phyloP scores from a whole-genome alignment of 257 asterid genomes.

The Ajuga chamaepitys region DNA sequence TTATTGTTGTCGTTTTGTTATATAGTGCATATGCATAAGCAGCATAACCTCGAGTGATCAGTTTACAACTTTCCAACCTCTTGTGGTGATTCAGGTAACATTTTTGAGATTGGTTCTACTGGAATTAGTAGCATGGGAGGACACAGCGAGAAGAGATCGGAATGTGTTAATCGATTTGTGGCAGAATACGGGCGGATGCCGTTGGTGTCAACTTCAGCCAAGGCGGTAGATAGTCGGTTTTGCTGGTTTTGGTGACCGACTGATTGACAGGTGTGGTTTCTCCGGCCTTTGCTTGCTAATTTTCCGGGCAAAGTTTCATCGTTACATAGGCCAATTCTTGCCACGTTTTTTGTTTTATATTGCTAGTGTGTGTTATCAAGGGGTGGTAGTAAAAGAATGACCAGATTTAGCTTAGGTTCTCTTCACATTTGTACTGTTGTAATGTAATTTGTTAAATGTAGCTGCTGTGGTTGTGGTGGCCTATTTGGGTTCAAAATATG shows the following conservation, averaged over 20 bases:
- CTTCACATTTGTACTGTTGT: background rate
- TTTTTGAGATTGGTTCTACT: slow-evolving; percentile 72
- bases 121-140: slow-evolving; percentile 94
- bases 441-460: too few relatives aligned
- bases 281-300: slow-evolving; percentile 8
- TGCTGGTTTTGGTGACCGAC: slow-evolving; percentile 89
- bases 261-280: background rate
- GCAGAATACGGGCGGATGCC: slow-evolving; percentile 60
- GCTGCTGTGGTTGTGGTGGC: too few relatives aligned
- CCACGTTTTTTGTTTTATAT: slow-evolving; percentile 17
- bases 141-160: slow-evolving; percentile 54
- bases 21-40: background rate
- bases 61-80: background rate
- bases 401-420: slow-evolving; percentile 5
- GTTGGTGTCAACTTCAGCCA: slow-evolving; percentile 58
- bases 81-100: slow-evolving; percentile 42
- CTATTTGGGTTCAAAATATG: too few relatives aligned
- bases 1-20: too few relatives aligned
- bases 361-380: background rate
- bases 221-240: slow-evolving; percentile 64
- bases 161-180: slow-evolving; percentile 57
- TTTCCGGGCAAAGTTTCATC: slow-evolving; percentile 9
- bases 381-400: slow-evolving; percentile 15
- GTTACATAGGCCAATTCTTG: slow-evolving; percentile 7
- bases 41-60: background rate